Base-by-base conservation (phyloP, 2,329 filamentous ascomycete genomes). In the Pseudohalonectria lignicola region DNA sequence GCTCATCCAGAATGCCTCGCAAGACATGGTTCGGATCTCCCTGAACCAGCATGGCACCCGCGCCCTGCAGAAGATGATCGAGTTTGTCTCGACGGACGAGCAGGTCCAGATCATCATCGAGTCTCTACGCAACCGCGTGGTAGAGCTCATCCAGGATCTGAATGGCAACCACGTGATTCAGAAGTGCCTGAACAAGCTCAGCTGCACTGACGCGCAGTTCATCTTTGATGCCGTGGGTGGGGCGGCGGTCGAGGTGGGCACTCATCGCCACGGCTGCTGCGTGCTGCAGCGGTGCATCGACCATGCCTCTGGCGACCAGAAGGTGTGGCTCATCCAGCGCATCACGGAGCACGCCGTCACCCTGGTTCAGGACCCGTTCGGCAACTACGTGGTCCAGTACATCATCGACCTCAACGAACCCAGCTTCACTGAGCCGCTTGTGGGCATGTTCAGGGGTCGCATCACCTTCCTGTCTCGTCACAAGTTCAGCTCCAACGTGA, bases 91-190 rank as follows among this genome's bases (percentile, higher is more conserved):
- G 37, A 93, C 86, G 19, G 72, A 79, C 3, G 79, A 83, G 53
- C 92, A 98, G 62, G 83, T 90, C 36, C 71, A 83, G 49, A 82
- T 86, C 47, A 92, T 98, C 57, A 94, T 94, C 47, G 71, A 82
- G 39, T 86, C 92, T 12, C 73, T 98, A 36, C 75, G 80, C 45
- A 73, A 79, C 55, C 79, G 85, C 43, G 92, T 98, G 35, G 92
- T 98, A 16, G 82, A 92, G 50, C 74, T 98, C 39, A 95, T 98
- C 44, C 87, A 98, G 58, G 82, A 98, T 51, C 71, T 98, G 38
- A 98, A 98, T 54, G 92, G 92, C 58, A 98, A 98, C 53, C 92
- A 98, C 53, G 92, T 98, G 52, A 95, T 98, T 47, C 92, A 98
- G 64, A 98, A 98, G 65, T 98, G 92, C 53, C 74, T 98, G 39